Conservation (phyloP, 176 grass and related monocot species). For the Oryza brachyantha region DNA sequence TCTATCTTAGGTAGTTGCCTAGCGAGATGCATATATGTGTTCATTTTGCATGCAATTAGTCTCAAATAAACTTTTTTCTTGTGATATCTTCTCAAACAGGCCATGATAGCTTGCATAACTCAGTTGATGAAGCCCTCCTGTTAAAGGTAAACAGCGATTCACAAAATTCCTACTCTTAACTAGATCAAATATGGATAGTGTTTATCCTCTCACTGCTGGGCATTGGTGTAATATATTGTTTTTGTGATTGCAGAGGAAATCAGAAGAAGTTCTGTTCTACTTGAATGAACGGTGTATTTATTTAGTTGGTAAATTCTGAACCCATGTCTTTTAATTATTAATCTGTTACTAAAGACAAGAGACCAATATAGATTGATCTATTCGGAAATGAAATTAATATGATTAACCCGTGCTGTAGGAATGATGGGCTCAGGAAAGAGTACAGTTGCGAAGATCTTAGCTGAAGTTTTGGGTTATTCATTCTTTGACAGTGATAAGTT, state of each 20-base stretch:
- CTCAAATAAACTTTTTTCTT: slow-evolving; percentile 26
- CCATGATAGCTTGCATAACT: slow-evolving; percentile 52
- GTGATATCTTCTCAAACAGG: slow-evolving; percentile 34
- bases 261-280: slow-evolving; percentile 62
- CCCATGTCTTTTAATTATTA: background rate
- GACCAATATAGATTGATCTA: background rate
- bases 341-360: background rate
- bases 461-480: slow-evolving; percentile 85
- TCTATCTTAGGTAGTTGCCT: background rate
- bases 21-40: background rate
- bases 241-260: slow-evolving; percentile 60
- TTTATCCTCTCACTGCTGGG: background rate
- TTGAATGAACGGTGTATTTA: slow-evolving; percentile 76
- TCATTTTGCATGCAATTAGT: background rate
- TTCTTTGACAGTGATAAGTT: slow-evolving; percentile 95
- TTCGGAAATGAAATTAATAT: slow-evolving; percentile 19
- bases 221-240: slow-evolving; percentile 22
- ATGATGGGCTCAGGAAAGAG: slow-evolving; percentile 98
- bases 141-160: slow-evolving; percentile 48
- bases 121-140: slow-evolving; percentile 56
- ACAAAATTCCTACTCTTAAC: background rate
- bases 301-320: slow-evolving; percentile 69
- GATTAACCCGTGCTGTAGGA: slow-evolving; percentile 40
- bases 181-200: background rate
- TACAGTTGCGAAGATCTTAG: slow-evolving; percentile 82